A percentile compares a stretch with the other conserved stretches of the same genome.
These are phyloP conservation scores for Coccomyxa sp. DNA, from an alignment of 139 green algal genomes.

Conservation along the genomic window DNA sequence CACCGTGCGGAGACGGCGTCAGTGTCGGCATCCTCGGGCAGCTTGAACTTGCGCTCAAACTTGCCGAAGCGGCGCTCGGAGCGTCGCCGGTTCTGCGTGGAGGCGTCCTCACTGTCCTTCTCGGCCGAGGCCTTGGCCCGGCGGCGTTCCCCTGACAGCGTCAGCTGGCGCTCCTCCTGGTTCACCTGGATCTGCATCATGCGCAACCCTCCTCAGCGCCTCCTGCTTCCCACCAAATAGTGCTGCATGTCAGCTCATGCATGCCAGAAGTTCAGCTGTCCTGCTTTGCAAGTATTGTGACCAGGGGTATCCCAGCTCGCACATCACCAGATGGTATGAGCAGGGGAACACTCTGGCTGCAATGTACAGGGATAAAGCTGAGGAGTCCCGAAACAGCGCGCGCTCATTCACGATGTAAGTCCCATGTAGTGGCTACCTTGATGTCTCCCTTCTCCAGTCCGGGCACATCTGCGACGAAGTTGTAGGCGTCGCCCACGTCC, in stretches of 20 bases:
- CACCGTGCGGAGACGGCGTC: constrained; percentile 7
- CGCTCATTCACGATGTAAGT: no score
- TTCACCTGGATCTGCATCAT: neutral
- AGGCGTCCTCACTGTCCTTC: neutral
- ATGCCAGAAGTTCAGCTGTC: neutral
- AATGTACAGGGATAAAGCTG: no score
- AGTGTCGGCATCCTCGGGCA: constrained; percentile 17
- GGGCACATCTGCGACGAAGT: constrained; percentile 17
- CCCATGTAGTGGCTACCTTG: no score
- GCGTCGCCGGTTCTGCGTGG: constrained; percentile 1
- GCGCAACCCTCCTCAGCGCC: no score
- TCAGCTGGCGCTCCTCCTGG: neutral
- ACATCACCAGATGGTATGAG: no score
- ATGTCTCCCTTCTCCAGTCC: constrained; percentile 14
- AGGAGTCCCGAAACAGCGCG: no score
- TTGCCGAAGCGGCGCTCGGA: constrained; percentile 21
- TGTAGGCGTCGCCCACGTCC: constrained; percentile 10
- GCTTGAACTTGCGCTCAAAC: constrained; percentile 17
- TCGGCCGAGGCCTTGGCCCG: neutral
- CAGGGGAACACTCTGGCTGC: no score
- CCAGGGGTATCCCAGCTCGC: no score
- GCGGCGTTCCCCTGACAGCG: neutral
- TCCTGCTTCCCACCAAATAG: no score
- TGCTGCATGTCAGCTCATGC: no score
- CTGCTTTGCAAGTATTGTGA: no score